phyloP scores from a whole-genome alignment of 1,139 yeast genomes.

The Saccharomyces hybrid region DNA sequence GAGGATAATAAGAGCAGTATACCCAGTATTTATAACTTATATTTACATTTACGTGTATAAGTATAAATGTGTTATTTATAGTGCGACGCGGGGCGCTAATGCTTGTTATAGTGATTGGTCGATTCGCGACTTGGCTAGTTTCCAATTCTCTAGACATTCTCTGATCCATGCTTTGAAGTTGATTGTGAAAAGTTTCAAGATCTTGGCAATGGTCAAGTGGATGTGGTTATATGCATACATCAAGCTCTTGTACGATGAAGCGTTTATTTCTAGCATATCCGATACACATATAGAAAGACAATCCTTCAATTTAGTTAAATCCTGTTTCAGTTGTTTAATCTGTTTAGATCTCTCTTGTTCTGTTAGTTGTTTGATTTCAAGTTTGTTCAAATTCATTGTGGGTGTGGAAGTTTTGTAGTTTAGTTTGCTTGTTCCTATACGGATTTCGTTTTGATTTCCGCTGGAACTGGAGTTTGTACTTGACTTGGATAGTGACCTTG shows the following conservation, averaged over 20 bases:
- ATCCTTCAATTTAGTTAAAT: slow-evolving; percentile 33
- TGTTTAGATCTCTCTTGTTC: slow-evolving; percentile 32
- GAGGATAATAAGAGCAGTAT: not conserved
- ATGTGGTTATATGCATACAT: slow-evolving; percentile 11
- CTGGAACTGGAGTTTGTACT: not conserved
- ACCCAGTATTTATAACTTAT: not conserved
- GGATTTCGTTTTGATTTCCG: slow-evolving; percentile 1
- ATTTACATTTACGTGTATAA: not conserved
- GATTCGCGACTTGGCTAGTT: slow-evolving; percentile 13
- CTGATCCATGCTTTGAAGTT: slow-evolving; percentile 25
- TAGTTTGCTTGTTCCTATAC: slow-evolving; percentile 6
- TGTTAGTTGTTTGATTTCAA: slow-evolving; percentile 15
- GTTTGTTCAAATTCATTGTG: slow-evolving; percentile 10
- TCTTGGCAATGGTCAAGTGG: slow-evolving; percentile 16
- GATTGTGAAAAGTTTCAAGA: slow-evolving; percentile 28
- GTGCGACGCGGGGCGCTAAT: not conserved
- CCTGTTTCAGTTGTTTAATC: slow-evolving; percentile 27
- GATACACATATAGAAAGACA: slow-evolving; percentile 32
- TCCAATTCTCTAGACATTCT: slow-evolving; percentile 35
- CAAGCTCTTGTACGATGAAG: slow-evolving; percentile 25
- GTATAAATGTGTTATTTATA: not conserved
- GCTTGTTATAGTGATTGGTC: not conserved
- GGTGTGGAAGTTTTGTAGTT: slow-evolving; percentile 13
- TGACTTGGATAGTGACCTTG: not conserved
- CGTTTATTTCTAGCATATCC: slow-evolving; percentile 33